These are phyloP conservation scores for Pichia thaimueangensis DNA, from an alignment of 805 yeast species.

Conservation along the genomic window DNA sequence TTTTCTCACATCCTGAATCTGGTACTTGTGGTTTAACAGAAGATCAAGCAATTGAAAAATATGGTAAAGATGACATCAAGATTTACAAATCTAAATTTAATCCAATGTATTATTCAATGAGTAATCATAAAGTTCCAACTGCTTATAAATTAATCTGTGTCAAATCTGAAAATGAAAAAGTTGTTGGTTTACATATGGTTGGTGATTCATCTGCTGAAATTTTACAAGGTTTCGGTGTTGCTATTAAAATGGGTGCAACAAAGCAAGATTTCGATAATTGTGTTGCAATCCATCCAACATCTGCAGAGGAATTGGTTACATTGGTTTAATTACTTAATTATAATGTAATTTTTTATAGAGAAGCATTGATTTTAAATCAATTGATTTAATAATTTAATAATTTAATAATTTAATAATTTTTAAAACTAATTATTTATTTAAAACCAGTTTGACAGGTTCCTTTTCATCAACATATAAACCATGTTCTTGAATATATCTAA, in stretches of 20 bases:
- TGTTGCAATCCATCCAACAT: conserved; percentile 98
- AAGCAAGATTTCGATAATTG: conserved; percentile 90
- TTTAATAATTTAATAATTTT: too few relatives aligned
- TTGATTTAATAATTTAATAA: background rate
- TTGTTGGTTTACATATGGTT: conserved; percentile 88
- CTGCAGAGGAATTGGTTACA: conserved; percentile 97
- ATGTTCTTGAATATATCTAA: conserved; percentile 91
- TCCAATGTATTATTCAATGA: conserved; percentile 90
- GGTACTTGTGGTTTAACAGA: conserved; percentile 89
- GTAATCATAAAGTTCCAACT: conserved; percentile 77
- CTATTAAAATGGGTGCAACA: conserved; percentile 98
- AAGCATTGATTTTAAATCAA: too few relatives aligned
- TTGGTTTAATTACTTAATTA: too few relatives aligned
- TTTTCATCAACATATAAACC: conserved; percentile 75
- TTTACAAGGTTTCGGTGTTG: conserved; percentile 97
- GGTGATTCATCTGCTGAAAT: conserved; percentile 92
- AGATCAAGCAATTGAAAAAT: conserved; percentile 66
- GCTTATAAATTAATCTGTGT: conserved; percentile 73
- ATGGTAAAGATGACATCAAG: conserved; percentile 75
- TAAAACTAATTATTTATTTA: conserved; percentile 25
- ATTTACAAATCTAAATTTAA: conserved; percentile 77
- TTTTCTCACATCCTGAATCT: conserved; percentile 97
- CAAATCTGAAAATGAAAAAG: conserved; percentile 78
- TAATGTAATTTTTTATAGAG: too few relatives aligned
- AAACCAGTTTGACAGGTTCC: conserved; percentile 91